These are phyloP conservation scores for Flaveria bidentis DNA, from an alignment of 129 eudicot species.

Conservation along the genomic window DNA sequence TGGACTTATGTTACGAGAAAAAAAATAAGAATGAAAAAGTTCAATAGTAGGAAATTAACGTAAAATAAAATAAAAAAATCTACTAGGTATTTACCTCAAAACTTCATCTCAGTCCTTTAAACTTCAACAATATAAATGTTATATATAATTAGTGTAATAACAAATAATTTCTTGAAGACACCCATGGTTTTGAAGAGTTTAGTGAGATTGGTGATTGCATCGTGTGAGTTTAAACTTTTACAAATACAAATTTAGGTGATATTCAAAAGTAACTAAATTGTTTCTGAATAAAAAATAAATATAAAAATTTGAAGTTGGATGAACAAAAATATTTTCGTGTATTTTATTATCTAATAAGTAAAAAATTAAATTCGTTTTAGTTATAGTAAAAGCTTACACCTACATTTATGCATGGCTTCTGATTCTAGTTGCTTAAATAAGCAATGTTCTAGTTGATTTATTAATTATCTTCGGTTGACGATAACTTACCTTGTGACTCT, in stretches of 20 bases:
- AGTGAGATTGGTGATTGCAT: no score
- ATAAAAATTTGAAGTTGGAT: background rate
- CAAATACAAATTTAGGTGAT: no score
- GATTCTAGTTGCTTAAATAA: background rate
- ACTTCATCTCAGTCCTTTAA: background rate
- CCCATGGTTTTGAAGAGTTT: no score
- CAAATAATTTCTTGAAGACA: background rate
- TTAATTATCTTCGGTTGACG: background rate
- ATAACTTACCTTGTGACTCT: slow-evolving; percentile 10
- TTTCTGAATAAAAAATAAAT: no score
- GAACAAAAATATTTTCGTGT: background rate
- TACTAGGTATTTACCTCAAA: background rate
- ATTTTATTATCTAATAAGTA: background rate
- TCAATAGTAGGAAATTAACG: background rate
- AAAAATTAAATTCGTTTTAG: background rate
- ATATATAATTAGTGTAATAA: background rate
- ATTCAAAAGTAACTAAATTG: no score
- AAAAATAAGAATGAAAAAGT: background rate
- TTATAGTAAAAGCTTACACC: background rate
- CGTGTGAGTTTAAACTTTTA: no score
- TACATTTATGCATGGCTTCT: background rate
- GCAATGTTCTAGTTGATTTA: background rate
- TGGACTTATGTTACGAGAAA: background rate
- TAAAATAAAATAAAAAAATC: background rate
- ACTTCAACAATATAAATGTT: background rate